These are phyloP conservation scores for Aquilaria malaccensis DNA, from an alignment of 345 rosid genomes.

Conservation along the genomic window DNA sequence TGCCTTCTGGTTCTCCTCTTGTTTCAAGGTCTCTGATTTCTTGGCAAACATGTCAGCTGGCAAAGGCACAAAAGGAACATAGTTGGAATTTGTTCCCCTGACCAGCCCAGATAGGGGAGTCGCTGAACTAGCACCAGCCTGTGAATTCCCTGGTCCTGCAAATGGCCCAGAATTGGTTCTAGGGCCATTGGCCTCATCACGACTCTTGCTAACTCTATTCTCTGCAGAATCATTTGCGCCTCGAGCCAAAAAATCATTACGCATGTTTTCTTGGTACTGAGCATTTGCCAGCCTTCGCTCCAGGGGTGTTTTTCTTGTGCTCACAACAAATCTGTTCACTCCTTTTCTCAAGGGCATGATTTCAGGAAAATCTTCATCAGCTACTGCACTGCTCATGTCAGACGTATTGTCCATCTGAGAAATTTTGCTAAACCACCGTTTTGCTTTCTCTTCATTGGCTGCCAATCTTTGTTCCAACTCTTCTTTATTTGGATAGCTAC, in stretches of 20 bases:
- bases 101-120: constrained; percentile 26
- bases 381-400: constrained; percentile 43
- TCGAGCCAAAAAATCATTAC: constrained; percentile 16
- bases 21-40: constrained; percentile 31
- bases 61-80: constrained; percentile 72
- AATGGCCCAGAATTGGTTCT: constrained; percentile 7
- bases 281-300: constrained; percentile 65
- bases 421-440: constrained; percentile 66
- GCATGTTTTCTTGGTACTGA: constrained; percentile 29
- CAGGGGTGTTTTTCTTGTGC: constrained; percentile 81
- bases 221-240: constrained; percentile 14
- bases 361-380: constrained; percentile 86
- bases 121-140: constrained; percentile 14
- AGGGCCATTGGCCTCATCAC: constrained; percentile 30
- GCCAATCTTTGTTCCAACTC: constrained; percentile 49
- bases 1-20: constrained; percentile 21
- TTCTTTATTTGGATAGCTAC: constrained; percentile 23
- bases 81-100: constrained; percentile 31
- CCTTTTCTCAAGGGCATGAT: constrained; percentile 94
- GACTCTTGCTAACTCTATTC: constrained; percentile 19
- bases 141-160: constrained; percentile 1
- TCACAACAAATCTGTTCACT: constrained; percentile 85
- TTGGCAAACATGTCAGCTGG: constrained; percentile 73
- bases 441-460: constrained; percentile 80
- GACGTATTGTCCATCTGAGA: constrained; percentile 50